These are phyloP conservation scores for Fusarium veterinarium DNA, from an alignment of 2,329 filamentous ascomycete species.

Conservation along the genomic window DNA sequence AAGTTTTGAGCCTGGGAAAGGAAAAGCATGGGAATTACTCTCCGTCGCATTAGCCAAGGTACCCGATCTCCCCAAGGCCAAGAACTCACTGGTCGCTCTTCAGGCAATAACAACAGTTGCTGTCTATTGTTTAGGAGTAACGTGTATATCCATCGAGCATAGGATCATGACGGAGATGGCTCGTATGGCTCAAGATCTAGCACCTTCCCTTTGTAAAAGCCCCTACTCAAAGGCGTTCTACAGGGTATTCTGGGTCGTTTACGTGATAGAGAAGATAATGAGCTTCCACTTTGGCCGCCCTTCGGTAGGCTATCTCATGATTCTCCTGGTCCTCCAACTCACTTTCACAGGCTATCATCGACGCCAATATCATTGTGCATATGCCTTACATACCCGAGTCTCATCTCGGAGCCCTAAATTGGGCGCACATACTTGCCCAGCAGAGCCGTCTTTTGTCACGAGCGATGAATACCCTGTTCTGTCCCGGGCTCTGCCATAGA, in stretches of 20 bases:
- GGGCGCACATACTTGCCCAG: conserved; percentile 18
- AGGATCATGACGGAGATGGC: conserved; percentile 34
- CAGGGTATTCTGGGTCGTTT: conserved; percentile 36
- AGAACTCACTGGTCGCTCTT: conserved; percentile 22
- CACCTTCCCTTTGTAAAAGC: conserved; percentile 13
- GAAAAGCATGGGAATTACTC: conserved; percentile 35
- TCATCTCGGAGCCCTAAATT: conserved; percentile 30
- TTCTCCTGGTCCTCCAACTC: fast-evolving
- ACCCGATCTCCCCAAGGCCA: conserved; percentile 6
- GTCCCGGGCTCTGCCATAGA: conserved; percentile 23
- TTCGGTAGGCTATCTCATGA: conserved; percentile 10
- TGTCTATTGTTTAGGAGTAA: conserved; percentile 21
- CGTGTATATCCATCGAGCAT: conserved; percentile 33
- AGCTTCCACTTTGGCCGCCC: conserved; percentile 40
- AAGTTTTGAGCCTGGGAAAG: conserved; percentile 38
- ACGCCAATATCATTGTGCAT: conserved; percentile 27
- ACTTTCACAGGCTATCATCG: conserved; percentile 17
- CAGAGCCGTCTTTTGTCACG: conserved; percentile 29
- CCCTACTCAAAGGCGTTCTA: conserved; percentile 8
- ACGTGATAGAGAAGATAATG: conserved; percentile 36
- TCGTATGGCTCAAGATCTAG: conserved; percentile 29
- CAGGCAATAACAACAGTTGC: conserved; percentile 34
- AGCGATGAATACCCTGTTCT: conserved; percentile 28
- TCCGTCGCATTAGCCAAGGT: conserved; percentile 26
- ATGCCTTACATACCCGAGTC: conserved; percentile 35